Evolutionary conservation across 768 basidiomycete genomes (phyloP).

Genomic region (Suillus weaverae): DNA sequence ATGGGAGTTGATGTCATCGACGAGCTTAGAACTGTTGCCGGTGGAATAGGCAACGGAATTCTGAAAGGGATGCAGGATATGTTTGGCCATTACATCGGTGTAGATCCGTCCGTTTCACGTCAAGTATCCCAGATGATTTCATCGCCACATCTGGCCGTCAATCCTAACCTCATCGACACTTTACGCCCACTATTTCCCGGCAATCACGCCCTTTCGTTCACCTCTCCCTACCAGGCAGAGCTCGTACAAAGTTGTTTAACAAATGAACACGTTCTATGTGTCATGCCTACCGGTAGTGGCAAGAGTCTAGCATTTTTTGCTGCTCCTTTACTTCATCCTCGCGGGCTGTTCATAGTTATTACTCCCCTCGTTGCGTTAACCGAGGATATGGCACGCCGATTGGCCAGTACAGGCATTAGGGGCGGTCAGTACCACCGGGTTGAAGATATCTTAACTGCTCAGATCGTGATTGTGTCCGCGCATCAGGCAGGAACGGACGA

Average conservation of each 20-base stretch:
- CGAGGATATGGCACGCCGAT: constrained; percentile 8
- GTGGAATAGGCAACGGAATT: neutral
- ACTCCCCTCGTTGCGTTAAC: constrained; percentile 11
- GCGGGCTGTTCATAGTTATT: constrained; percentile 4
- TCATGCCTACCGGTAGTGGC: constrained; percentile 15
- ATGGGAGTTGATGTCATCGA: neutral
- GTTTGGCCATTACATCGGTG: neutral
- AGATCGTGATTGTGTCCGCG: constrained; percentile 12
- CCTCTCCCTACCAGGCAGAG: constrained; percentile 6
- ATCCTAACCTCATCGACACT: neutral
- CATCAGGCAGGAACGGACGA: constrained; percentile 6
- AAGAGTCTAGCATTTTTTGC: constrained; percentile 17
- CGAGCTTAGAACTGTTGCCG: neutral
- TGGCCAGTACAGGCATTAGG: neutral
- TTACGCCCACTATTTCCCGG: neutral
- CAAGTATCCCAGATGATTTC: neutral
- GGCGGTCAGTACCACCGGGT: neutral
- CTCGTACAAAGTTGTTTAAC: constrained; percentile 11
- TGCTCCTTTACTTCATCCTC: constrained; percentile 3
- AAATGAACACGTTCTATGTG: constrained; percentile 5
- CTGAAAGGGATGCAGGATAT: neutral
- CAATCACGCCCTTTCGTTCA: neutral
- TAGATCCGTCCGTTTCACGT: neutral
- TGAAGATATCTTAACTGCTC: neutral
- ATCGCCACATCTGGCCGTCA: neutral